A percentile compares a stretch with the other conserved stretches of the same genome.
Evolutionary conservation across 164 flowering plant genomes (phyloP).

Genomic region (Sedum album): DNA sequence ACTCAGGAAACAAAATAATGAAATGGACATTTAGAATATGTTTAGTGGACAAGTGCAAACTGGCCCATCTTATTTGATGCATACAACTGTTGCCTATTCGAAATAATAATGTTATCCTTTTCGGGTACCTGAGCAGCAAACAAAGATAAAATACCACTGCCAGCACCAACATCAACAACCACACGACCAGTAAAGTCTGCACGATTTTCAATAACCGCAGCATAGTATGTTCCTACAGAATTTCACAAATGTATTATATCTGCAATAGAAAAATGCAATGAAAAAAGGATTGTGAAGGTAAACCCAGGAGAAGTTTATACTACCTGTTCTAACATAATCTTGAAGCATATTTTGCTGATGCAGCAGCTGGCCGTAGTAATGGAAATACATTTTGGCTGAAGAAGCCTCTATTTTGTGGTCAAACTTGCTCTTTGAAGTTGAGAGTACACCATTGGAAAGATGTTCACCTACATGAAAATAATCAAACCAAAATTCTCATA

Average conservation of each 20-base stretch:
- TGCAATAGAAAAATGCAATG: not conserved
- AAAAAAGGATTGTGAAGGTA: not conserved
- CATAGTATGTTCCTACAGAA: slow-evolving; percentile 77
- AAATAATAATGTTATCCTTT: not conserved
- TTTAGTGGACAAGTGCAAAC: too few relatives aligned
- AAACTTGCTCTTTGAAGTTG: slow-evolving; percentile 61
- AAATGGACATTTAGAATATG: not conserved
- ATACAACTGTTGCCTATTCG: not conserved
- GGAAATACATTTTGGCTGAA: slow-evolving; percentile 99
- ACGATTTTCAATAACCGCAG: slow-evolving; percentile 93
- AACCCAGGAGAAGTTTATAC: slow-evolving; percentile 9
- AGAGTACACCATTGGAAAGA: slow-evolving; percentile 14
- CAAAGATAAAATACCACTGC: slow-evolving; percentile 96
- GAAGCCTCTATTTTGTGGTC: slow-evolving; percentile 89
- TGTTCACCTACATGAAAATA: slow-evolving; percentile 43
- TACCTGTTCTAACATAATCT: slow-evolving; percentile 99
- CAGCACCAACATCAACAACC: slow-evolving; percentile 99
- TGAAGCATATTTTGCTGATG: slow-evolving; percentile 99
- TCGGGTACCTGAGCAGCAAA: slow-evolving; percentile 92
- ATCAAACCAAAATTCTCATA: not conserved
- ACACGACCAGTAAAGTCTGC: slow-evolving; percentile 75
- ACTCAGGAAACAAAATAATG: not conserved
- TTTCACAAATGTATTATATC: slow-evolving; percentile 1
- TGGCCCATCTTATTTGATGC: too few relatives aligned
- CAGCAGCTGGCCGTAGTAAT: slow-evolving; percentile 90